Percentiles rank a stretch among this genome's conserved stretches.
phyloP scores from a whole-genome alignment of 2,329 filamentous ascomycete genomes.

The Aspergillus sp. region DNA sequence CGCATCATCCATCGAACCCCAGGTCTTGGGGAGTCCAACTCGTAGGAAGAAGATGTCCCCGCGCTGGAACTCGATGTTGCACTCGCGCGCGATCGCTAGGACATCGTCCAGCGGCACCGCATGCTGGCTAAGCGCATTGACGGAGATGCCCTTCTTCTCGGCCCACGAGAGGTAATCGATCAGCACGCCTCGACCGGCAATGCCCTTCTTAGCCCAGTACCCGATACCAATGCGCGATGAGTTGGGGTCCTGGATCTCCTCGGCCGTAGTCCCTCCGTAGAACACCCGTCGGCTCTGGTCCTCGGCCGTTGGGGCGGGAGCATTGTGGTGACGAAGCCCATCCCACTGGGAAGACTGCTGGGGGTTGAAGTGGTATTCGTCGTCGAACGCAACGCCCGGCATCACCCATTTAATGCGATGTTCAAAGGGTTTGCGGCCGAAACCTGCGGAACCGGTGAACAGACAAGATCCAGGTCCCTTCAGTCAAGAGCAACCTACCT shows the following conservation, averaged over 20 bases:
- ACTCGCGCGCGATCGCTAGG: constrained; percentile 33
- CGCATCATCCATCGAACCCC: constrained; percentile 29
- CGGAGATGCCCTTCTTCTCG: constrained; percentile 29
- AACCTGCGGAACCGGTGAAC: constrained; percentile 37
- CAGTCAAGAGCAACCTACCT: constrained; percentile 17
- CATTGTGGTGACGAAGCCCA: constrained; percentile 52
- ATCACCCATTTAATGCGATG: constrained; percentile 52
- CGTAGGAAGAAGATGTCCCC: constrained; percentile 43
- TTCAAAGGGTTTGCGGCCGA: constrained; percentile 52
- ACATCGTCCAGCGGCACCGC: constrained; percentile 36
- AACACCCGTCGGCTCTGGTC: constrained; percentile 31
- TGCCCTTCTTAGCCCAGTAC: constrained; percentile 39
- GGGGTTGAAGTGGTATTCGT: constrained; percentile 54
- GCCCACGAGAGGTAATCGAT: constrained; percentile 41
- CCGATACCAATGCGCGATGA: constrained; percentile 38
- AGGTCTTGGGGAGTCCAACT: constrained; percentile 35
- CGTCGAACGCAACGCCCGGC: constrained; percentile 49
- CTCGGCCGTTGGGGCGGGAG: constrained; percentile 38
- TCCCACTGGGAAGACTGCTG: constrained; percentile 58
- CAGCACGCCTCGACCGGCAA: constrained; percentile 41
- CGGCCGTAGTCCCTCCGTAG: constrained; percentile 37
- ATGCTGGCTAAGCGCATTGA: constrained; percentile 35
- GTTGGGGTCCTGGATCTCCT: constrained; percentile 33
- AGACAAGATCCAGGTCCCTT: background rate
- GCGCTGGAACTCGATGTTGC: constrained; percentile 34